These are phyloP conservation scores for Plasmodium gonderi DNA, from an alignment of 169 alveolate species.

Conservation along the genomic window DNA sequence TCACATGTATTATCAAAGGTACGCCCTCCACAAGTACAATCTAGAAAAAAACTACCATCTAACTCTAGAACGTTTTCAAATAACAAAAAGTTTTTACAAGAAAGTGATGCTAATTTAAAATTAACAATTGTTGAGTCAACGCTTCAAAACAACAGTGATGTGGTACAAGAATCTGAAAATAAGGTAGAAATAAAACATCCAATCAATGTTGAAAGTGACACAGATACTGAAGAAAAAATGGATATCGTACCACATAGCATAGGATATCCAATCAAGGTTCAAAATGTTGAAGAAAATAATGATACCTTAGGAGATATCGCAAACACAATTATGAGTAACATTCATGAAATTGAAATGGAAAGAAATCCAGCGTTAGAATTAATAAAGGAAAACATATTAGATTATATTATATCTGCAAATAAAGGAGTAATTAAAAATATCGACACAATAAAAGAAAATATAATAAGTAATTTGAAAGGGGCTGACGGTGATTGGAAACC, in stretches of 20 bases:
- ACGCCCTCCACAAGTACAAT: background rate
- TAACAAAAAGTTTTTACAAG: background rate
- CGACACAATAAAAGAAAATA: conserved; percentile 1
- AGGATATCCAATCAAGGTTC: background rate
- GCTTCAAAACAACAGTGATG: background rate
- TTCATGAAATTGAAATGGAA: conserved; percentile 8
- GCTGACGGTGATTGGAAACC: background rate
- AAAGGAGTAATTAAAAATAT: background rate
- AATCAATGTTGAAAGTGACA: background rate
- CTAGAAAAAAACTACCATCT: background rate
- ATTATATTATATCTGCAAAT: conserved; percentile 13
- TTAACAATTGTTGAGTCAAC: background rate
- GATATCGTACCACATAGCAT: background rate
- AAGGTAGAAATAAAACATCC: background rate
- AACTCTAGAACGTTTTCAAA: background rate
- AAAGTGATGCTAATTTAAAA: background rate
- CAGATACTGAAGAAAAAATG: background rate
- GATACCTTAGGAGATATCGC: background rate
- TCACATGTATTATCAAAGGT: background rate
- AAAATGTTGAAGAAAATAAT: background rate
- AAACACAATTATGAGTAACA: background rate
- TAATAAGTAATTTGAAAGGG: background rate
- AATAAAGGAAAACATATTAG: conserved; percentile 9
- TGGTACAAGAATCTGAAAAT: background rate
- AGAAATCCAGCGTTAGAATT: conserved; percentile 14